A percentile compares a stretch with the other conserved stretches of the same genome.
Conservation (phyloP, 345 rosid genomes). For the Moricandia arvensis region DNA sequence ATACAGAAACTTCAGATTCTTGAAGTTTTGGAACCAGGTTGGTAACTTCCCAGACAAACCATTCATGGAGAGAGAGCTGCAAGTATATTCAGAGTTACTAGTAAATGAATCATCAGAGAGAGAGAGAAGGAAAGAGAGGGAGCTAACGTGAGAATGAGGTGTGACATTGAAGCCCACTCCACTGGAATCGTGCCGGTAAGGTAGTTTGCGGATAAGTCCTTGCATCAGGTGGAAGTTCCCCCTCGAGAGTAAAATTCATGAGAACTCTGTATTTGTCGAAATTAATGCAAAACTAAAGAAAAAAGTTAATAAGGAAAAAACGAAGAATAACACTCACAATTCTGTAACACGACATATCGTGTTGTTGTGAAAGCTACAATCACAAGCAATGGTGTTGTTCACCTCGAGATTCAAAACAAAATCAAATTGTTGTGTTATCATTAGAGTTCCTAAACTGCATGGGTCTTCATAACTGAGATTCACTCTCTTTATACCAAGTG, state of each 20-base stretch:
- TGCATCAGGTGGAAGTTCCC: conserved; percentile 23
- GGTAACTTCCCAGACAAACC: conserved; percentile 53
- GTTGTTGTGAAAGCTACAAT: conserved; percentile 10
- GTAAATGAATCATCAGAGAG: not conserved
- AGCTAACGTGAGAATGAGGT: conserved; percentile 48
- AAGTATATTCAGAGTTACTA: not conserved
- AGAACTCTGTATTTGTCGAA: conserved; percentile 2
- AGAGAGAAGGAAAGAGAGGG: not conserved
- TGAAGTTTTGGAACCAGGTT: conserved; percentile 41
- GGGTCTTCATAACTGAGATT: conserved; percentile 18
- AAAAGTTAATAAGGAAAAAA: no score
- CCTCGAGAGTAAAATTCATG: not conserved
- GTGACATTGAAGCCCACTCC: conserved; percentile 51
- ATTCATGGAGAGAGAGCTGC: conserved; percentile 48
- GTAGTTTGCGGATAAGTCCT: conserved; percentile 38
- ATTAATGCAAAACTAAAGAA: not conserved
- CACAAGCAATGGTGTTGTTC: conserved; percentile 11
- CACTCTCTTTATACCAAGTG: conserved; percentile 24
- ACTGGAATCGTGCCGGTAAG: conserved; percentile 51
- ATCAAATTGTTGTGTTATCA: not conserved
- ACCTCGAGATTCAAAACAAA: not conserved
- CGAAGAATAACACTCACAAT: conserved; percentile 16
- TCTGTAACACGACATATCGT: conserved; percentile 27
- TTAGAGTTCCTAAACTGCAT: conserved; percentile 6
- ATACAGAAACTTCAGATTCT: conserved; percentile 44